phyloP scores from a whole-genome alignment of 371 early-diverging fungal genomes.

The Mortierella sp. region DNA sequence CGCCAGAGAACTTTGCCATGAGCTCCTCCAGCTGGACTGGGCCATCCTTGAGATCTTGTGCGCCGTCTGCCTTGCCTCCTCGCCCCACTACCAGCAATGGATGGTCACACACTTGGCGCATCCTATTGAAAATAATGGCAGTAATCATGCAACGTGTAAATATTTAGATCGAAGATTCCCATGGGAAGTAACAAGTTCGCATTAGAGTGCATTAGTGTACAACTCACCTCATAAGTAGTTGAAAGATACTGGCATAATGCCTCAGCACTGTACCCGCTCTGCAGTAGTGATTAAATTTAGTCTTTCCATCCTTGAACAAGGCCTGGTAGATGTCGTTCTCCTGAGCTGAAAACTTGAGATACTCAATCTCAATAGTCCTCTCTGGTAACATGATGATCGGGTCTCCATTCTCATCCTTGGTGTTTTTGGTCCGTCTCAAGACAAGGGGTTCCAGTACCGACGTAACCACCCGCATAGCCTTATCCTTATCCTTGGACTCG shows the following conservation, averaged over 20 bases:
- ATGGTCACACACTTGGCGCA: slow-evolving; percentile 80
- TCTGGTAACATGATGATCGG: slow-evolving; percentile 75
- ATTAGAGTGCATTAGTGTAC: background rate
- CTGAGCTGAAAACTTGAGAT: slow-evolving; percentile 78
- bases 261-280: slow-evolving; percentile 88
- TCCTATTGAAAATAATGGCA: slow-evolving; percentile 6
- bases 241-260: slow-evolving; percentile 95
- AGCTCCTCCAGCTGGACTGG: slow-evolving; percentile 62
- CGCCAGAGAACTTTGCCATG: slow-evolving; percentile 59
- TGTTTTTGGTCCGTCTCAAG: slow-evolving; percentile 75
- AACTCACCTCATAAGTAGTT: slow-evolving; percentile 72
- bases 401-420: slow-evolving; percentile 67
- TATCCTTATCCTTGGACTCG: slow-evolving; percentile 64
- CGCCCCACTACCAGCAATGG: slow-evolving; percentile 65
- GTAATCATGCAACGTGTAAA: background rate
- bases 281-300: slow-evolving; percentile 90
- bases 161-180: background rate
- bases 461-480: slow-evolving; percentile 73
- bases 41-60: slow-evolving; percentile 49
- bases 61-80: slow-evolving; percentile 36
- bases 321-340: slow-evolving; percentile 95
- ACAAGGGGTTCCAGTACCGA: slow-evolving; percentile 78
- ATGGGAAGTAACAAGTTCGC: background rate
- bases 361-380: slow-evolving; percentile 68
- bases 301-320: slow-evolving; percentile 85